These are phyloP conservation scores for Mychonastes homosphaera DNA, from an alignment of 139 green algal species.

Conservation along the genomic window DNA sequence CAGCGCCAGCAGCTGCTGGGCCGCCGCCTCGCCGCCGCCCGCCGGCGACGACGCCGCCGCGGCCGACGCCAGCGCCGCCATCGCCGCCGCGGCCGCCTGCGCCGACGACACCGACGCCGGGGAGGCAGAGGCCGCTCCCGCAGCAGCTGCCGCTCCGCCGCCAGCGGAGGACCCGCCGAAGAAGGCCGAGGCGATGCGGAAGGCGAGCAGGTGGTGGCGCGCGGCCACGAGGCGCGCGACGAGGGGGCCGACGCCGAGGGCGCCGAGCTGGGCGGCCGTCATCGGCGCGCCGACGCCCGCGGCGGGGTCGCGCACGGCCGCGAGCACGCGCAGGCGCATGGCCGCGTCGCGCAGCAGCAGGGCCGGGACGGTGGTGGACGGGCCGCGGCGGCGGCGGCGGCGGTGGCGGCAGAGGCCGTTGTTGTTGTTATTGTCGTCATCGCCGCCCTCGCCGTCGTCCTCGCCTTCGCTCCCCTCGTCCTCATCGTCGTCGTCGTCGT, in stretches of 20 bases:
- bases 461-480: no score
- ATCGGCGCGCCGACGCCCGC: constrained; percentile 73
- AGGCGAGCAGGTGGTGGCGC: constrained; percentile 36
- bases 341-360: constrained; percentile 27
- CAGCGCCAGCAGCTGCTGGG: no score
- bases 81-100: neutral
- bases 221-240: constrained; percentile 42
- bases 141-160: neutral
- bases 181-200: constrained; percentile 25
- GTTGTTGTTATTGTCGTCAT: no score
- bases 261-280: constrained; percentile 60
- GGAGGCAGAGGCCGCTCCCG: neutral
- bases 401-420: no score
- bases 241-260: constrained; percentile 45
- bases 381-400: neutral
- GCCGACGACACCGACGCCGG: no score
- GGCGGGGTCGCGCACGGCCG: constrained; percentile 49
- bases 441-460: no score
- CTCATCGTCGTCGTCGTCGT: no score
- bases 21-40: no score
- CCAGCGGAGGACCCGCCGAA: neutral
- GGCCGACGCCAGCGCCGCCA: neutral
- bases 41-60: neutral
- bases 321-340: constrained; percentile 62
- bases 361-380: constrained; percentile 14